Base-by-base conservation (phyloP, 2,329 filamentous ascomycete species). In the Graphium sp. region DNA sequence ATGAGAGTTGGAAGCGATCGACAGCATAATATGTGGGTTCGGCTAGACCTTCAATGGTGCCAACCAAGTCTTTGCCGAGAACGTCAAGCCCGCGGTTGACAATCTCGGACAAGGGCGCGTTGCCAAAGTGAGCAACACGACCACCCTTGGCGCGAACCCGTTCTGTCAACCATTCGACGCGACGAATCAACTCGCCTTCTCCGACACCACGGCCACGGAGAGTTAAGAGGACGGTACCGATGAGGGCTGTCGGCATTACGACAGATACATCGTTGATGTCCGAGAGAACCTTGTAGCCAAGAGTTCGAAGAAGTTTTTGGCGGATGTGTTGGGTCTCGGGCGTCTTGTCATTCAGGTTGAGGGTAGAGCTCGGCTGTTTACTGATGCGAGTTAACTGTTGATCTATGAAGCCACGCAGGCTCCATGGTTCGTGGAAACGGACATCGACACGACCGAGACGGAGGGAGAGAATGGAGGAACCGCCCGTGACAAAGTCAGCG, bases 231-330 rank as follows among this genome's bases (percentile, higher is more conserved):
- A 95, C 81, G 0, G 89, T 98, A 5, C 89, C 89, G 16, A 98
- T 91, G 24, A 98, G 62, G 0, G 89, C 87, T 0, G 89, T 95
- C 1, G 89, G 89, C 89, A 98, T 98, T 26, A 98, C 83, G 0
- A 98, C 89, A 0, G 85, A 93, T 3, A 93, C 87, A 19, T 77
- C 72, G 46, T 98, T 98, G 54, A 98, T 98, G 42, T 98, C 82
- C 1, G 80, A 77, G 3, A 98, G 61, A 1, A 95, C 84, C 41
- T 81, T 80, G 55, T 94, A 98, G 1, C 89, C 89, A 31, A 98
- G 60, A 0, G 82, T 91, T 20, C 84, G 69, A 9, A 98, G 56
- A 3, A 98, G 57, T 34, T 80, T 78, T 30, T 82, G 66, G 15
- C 76, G 64, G 9, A 75, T 58, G 2, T 60, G 53, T 5, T 62